Base-by-base conservation (phyloP, 768 basidiomycete genomes). In the Leccinum disarticulatum region DNA sequence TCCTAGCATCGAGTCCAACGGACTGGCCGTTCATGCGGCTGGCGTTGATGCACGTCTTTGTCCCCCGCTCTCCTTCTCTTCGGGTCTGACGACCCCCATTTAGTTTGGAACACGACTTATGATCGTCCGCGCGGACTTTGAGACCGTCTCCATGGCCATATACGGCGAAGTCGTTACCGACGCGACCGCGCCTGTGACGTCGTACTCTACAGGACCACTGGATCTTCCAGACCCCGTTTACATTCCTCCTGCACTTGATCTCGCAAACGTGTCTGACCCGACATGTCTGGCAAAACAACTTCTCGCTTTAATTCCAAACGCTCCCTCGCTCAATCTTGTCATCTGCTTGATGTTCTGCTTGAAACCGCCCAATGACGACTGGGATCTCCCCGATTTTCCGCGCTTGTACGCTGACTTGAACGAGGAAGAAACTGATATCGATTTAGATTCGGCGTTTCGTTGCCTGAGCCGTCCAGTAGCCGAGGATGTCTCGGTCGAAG, bases 81-180 rank as follows among this genome's bases (percentile, higher is more conserved):
- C n/a, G 9, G 19, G 15, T 57, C 57, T 66, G 47, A 64, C 49
- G 10, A 57, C 28, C 33, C 38, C 50, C 35, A 31, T 56, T 17
- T 68, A 90, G 87, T 85, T 82, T 69, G 83, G 86, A 4, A 91
- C 90, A 22, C 86, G 91, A 48, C 77, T 93, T 31, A 86, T 93
- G 81, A 88, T 93, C 58, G 79, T 93, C 61, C 87, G 86, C 66
- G 91, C 91, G n/a, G 77, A 82, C 36, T 92, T 91, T 70, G 75
- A 83, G 52, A 77, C 76, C 59, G 74, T 90, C 19, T 89, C 90
- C 6, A 73, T 72, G 64, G 71, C 67, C 54, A 77, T 81, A 60
- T 81, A 81, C 54, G 82, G 82, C 22, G 81, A 89, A 33, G 66
- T 83, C 14, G 78, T 84, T 17, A 73, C 80, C 13, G 86, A 88